Base-by-base conservation (phyloP, 495 filamentous ascomycete genomes). In the Talaromyces nanjingensis region DNA sequence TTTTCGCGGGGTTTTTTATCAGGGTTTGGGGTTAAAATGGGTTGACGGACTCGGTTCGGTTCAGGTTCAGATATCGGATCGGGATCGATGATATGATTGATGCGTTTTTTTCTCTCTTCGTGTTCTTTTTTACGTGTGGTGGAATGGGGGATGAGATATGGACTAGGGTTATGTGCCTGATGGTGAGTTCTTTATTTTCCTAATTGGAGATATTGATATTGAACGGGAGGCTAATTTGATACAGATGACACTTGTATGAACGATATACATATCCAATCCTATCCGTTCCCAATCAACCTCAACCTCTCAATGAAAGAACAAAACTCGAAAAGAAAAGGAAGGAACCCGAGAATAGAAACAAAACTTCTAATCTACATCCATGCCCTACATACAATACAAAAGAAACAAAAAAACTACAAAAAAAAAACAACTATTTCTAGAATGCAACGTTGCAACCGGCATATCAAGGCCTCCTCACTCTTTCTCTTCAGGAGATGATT, bases 381-480 rank as follows among this genome's bases (percentile, higher is more conserved):
- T 22, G 16, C 16, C n/a, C 20, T 27, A 54, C 18, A 25, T 16
- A 16, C 18, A 24, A 54, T 58, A 58, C 55, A 34, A 58, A 58
- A 29, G 29, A 37, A 59, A 20, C 16, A 59, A 20, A 37, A 59
- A 59, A 59, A 33, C 2, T 5, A 59, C 14, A 24, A 20, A 33
- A 37, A 37, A 34, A 4, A 9, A 8, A 1, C 22, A 24, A 18
- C 6, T 3, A 14, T 18, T 53, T 3, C 24, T 20, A 25, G 16
- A 8, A 59, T 18, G 14, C 18, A 14, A n/a, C n/a, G 4, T 6
- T 18, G 11, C 12, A 64, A 66, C 60, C 71, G 77, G 78, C 77
- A 73, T 63, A 74, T 76, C 71, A 77, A 78, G 68, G 67, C 76
- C 68, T 74, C 74, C 77, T 77, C 76, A 71, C 68, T 64, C 65